phyloP scores from a whole-genome alignment of 805 yeast species.

The Jamesozyma jinghongensis region DNA sequence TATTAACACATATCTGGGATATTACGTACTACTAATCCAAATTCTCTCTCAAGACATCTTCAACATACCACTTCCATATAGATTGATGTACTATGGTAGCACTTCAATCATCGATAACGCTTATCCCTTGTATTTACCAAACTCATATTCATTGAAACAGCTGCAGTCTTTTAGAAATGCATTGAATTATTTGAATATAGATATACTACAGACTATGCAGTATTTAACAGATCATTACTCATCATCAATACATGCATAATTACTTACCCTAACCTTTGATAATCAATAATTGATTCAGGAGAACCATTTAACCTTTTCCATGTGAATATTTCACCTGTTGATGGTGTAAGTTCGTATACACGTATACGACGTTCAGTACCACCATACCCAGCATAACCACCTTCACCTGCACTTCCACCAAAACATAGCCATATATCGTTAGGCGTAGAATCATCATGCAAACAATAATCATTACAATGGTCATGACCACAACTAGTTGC shows the following conservation, averaged over 20 bases:
- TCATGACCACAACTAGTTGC: slow-evolving; percentile 88
- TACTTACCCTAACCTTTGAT: slow-evolving; percentile 32
- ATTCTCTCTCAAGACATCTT: slow-evolving; percentile 15
- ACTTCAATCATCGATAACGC: slow-evolving; percentile 16
- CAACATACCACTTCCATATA: slow-evolving; percentile 18
- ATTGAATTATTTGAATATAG: slow-evolving; percentile 14
- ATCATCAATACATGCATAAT: not conserved
- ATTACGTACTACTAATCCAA: slow-evolving; percentile 19
- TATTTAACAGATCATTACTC: slow-evolving; percentile 32
- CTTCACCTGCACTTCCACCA: slow-evolving; percentile 92
- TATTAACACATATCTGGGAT: slow-evolving; percentile 21
- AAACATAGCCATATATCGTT: slow-evolving; percentile 73
- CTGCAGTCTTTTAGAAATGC: slow-evolving; percentile 12
- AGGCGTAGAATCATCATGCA: slow-evolving; percentile 39
- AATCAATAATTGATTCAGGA: slow-evolving; percentile 41
- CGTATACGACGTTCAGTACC: slow-evolving; percentile 77
- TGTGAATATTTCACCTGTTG: slow-evolving; percentile 36
- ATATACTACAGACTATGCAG: slow-evolving; percentile 23
- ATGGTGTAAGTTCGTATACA: slow-evolving; percentile 54
- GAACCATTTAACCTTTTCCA: slow-evolving; percentile 68
- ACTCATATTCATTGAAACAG: slow-evolving; percentile 10
- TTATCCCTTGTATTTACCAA: slow-evolving; percentile 17
- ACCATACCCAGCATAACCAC: slow-evolving; percentile 92
- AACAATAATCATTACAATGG: slow-evolving; percentile 88
- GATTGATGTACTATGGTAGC: slow-evolving; percentile 21